Evolutionary conservation across 208 protist species (phyloP).

Genomic region (Porcisia deanei): DNA sequence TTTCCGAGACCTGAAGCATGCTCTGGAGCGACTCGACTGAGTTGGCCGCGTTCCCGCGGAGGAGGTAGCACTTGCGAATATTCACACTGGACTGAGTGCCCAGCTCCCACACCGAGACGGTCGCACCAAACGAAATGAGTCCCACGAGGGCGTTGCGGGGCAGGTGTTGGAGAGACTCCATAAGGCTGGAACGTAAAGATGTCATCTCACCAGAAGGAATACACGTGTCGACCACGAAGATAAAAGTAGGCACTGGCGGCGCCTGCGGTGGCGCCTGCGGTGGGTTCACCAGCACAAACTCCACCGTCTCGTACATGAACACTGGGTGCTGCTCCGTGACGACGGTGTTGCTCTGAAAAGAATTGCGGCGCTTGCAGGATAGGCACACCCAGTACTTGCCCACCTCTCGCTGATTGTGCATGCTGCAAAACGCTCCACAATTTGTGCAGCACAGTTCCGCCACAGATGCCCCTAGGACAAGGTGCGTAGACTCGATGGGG

Average conservation of each 20-base stretch:
- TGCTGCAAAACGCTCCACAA: constrained; percentile 71
- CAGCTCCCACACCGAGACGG: constrained; percentile 87
- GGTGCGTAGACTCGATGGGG: constrained; percentile 43
- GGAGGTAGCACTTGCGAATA: constrained; percentile 69
- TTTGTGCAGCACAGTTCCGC: constrained; percentile 53
- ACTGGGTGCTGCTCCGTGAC: constrained; percentile 59
- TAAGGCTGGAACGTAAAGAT: constrained; percentile 91
- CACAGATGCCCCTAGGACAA: constrained; percentile 43
- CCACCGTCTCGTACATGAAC: constrained; percentile 76
- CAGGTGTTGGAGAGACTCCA: constrained; percentile 92
- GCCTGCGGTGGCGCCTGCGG: constrained; percentile 1
- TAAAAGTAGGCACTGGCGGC: constrained; percentile 39
- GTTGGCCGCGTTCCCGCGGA: constrained; percentile 67
- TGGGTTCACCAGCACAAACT: constrained; percentile 64
- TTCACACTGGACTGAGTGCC: constrained; percentile 27
- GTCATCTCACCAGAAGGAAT: constrained; percentile 91
- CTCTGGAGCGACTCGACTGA: constrained; percentile 34
- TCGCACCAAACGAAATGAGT: constrained; percentile 97
- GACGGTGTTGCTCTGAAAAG: constrained; percentile 44
- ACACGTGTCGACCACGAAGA: constrained; percentile 98
- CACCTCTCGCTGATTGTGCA: constrained; percentile 65
- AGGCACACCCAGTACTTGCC: constrained; percentile 81
- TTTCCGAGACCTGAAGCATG: constrained; percentile 64
- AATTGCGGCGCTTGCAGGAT: constrained; percentile 71
- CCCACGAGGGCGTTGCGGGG: constrained; percentile 95